Conservation (phyloP, 176 grass and related monocot species). For the Oryza punctata region DNA sequence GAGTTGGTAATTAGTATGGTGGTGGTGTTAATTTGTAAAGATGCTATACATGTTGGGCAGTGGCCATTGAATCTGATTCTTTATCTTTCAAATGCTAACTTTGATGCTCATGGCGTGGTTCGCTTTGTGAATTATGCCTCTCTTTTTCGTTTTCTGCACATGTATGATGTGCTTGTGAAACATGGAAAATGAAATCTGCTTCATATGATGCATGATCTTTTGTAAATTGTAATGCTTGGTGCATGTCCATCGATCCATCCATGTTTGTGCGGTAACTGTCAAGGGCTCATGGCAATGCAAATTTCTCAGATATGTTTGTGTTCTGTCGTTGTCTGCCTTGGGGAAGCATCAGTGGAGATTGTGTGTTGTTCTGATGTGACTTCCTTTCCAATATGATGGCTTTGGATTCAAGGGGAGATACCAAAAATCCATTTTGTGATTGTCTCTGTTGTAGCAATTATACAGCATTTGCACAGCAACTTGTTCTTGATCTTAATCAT, state of each 20-base stretch:
- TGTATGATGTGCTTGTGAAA: neutral
- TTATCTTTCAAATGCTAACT: neutral
- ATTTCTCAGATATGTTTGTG: neutral
- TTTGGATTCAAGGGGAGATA: neutral
- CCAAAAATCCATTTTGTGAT: neutral
- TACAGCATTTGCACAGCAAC: too few species aligned
- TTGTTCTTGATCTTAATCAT: neutral
- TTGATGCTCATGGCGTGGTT: neutral
- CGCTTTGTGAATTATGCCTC: neutral
- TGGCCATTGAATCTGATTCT: neutral
- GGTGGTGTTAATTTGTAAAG: neutral
- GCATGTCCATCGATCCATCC: neutral
- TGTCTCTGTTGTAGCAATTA: too few species aligned
- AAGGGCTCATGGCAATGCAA: neutral
- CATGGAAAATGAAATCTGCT: neutral
- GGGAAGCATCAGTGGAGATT: neutral
- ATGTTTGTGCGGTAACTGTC: neutral
- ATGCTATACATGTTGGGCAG: slow-evolving; percentile 4
- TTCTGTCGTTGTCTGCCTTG: neutral
- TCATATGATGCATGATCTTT: neutral
- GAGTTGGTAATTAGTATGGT: neutral
- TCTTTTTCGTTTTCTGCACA: neutral
- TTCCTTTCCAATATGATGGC: neutral
- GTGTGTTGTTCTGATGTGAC: neutral
- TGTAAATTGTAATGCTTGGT: neutral